Base-by-base conservation (phyloP, 441 rosid genomes). In the Geranium incanum region DNA sequence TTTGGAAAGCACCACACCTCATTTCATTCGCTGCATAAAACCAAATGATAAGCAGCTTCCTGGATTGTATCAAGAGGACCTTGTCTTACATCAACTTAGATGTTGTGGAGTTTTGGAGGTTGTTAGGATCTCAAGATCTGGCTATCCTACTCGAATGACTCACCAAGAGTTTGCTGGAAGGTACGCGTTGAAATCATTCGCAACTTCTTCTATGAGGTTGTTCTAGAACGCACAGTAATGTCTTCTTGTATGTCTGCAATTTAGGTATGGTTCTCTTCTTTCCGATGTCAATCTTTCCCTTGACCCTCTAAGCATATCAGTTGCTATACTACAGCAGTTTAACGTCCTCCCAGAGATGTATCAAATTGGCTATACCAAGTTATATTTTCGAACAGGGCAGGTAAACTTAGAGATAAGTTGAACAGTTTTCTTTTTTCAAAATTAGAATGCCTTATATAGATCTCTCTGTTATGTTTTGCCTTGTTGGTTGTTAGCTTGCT, bases 1-100 rank as follows among this genome's bases (percentile, higher is more conserved):
- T 78, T 78, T 95, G 77, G 99, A 92, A 81, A 86, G 74, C 80
- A 90, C 99, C 13, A 84, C 80, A 68, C 95, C 99, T 78, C 96
- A 95, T 76, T 95, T 95, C 80, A 87, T 95, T 75, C 84, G 91
- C 72, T 95, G 99, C 86, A 85, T 95, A 76, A 95, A 87, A 80
- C 98, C 99, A 63, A 95, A 92, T 68, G 50, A 70, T 21, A 89
- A 88, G 79, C 89, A 84, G 85, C 82, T 83, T 79, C 84, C 96
- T 73, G 87, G 88, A 70, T 72, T 48, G 11, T 91, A 78, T 73
- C 95, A 90, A 66, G 90, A 88, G 71, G 89, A 86, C 68, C 90
- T 86, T 62, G 89, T 95, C 75, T 79, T 87, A 37, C 91, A 86
- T 64, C 99, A 92, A 81, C 91, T 95, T 70, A 87, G 88, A 74